phyloP scores from a whole-genome alignment of 2,329 filamentous ascomycete genomes.

The Botrytis byssoidea region DNA sequence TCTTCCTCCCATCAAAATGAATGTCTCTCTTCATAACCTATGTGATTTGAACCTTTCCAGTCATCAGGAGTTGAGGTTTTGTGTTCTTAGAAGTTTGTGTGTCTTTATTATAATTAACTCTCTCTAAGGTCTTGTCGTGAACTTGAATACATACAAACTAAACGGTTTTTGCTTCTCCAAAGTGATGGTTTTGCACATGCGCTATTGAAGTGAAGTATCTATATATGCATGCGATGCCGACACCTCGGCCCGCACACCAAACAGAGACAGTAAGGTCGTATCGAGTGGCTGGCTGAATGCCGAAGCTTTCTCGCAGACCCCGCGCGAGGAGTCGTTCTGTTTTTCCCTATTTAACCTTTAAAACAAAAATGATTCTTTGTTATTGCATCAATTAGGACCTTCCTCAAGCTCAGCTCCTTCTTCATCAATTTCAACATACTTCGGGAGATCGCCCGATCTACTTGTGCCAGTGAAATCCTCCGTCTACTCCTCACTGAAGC shows the following conservation, averaged over 20 bases:
- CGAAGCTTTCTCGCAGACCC: neutral
- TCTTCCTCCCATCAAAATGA: neutral
- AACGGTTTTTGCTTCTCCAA: neutral
- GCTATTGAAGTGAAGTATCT: neutral
- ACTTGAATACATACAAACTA: neutral
- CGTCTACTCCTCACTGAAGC: neutral
- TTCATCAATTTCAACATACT: neutral
- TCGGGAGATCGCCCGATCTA: neutral
- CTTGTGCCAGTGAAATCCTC: neutral
- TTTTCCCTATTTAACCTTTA: neutral
- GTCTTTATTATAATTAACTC: neutral
- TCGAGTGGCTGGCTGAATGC: neutral
- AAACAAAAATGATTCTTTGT: neutral
- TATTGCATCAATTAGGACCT: neutral
- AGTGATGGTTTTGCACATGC: neutral
- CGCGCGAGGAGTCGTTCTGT: neutral
- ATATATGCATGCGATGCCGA: neutral
- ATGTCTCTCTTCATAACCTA: neutral
- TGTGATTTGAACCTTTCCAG: neutral
- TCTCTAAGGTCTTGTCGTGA: neutral
- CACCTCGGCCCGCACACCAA: neutral
- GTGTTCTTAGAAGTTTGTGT: neutral
- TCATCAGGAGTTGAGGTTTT: neutral
- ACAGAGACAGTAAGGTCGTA: neutral
- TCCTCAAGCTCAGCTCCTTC: neutral